phyloP scores from a whole-genome alignment of 352 stramenopile genomes.

The Phytophthora meadii region DNA sequence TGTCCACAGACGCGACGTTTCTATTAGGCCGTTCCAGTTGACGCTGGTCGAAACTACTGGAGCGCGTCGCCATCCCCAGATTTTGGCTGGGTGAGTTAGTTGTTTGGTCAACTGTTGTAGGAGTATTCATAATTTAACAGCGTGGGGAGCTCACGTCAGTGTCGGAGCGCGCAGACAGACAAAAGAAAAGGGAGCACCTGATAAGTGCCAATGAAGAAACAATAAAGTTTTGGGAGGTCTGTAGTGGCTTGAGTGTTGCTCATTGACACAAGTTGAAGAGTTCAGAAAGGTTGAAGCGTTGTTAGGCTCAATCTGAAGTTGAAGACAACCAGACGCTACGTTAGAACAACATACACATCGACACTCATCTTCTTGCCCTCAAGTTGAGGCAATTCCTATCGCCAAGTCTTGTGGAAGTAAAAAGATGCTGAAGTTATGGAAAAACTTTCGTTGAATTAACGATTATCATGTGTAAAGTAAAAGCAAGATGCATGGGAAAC shows the following conservation, averaged over 20 bases:
- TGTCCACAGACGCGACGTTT: not conserved
- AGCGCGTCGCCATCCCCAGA: constrained; percentile 1
- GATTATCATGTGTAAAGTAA: constrained; percentile 36
- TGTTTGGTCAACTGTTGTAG: constrained; percentile 26
- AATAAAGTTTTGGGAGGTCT: constrained; percentile 23
- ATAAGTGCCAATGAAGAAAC: constrained; percentile 16
- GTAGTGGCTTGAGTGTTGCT: not conserved
- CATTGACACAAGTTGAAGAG: constrained; percentile 6
- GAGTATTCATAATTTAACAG: constrained; percentile 40
- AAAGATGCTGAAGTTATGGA: constrained; percentile 1
- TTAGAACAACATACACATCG: constrained; percentile 8
- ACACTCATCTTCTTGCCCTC: constrained; percentile 2
- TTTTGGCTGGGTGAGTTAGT: constrained; percentile 15
- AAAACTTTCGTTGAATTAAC: constrained; percentile 36
- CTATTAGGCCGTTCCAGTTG: constrained; percentile 4
- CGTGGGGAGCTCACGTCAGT: constrained; percentile 8
- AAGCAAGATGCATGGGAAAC: constrained; percentile 38
- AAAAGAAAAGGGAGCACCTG: constrained; percentile 8
- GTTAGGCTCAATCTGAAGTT: constrained; percentile 17
- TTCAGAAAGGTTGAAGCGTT: constrained; percentile 19
- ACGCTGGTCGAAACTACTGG: constrained; percentile 8
- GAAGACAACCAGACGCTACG: constrained; percentile 17
- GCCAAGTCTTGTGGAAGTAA: too few species aligned
- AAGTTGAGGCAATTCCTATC: too few species aligned
- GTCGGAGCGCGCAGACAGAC: constrained; percentile 8